phyloP scores from a whole-genome alignment of 768 basidiomycete genomes.

The Artomyces pyxidatus region DNA sequence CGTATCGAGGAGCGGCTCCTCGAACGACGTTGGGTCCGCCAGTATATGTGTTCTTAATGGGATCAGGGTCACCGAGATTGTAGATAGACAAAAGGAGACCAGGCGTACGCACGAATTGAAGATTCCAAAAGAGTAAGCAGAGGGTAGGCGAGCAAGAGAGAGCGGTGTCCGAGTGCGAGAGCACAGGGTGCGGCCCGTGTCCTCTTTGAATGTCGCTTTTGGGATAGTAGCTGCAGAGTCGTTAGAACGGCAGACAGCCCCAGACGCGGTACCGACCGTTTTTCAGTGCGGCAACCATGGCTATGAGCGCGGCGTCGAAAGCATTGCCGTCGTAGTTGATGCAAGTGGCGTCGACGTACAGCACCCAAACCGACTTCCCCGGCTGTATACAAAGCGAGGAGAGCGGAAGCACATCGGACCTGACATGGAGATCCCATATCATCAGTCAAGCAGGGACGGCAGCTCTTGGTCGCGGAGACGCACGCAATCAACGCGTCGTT shows the following conservation, averaged over 20 bases:
- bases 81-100: background rate
- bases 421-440: conserved; percentile 29
- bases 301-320: conserved; percentile 84
- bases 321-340: conserved; percentile 97
- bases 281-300: conserved; percentile 78
- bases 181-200: conserved; percentile 55
- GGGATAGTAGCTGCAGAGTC: conserved; percentile 53
- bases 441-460: background rate
- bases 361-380: conserved; percentile 79
- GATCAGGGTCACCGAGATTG: background rate
- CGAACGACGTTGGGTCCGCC: conserved; percentile 84
- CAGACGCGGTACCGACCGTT: conserved; percentile 52
- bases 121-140: conserved; percentile 66
- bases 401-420: conserved; percentile 59
- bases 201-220: conserved; percentile 62
- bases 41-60: conserved; percentile 51
- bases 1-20: conserved; percentile 78
- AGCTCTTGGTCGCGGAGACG: conserved; percentile 20
- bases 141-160: conserved; percentile 36
- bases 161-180: conserved; percentile 41
- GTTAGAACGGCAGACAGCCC: background rate
- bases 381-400: conserved; percentile 71
- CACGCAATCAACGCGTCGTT: conserved; percentile 72
- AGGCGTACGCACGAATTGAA: conserved; percentile 69
- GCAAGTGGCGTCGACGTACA: conserved; percentile 93